phyloP scores from a whole-genome alignment of 2,329 filamentous ascomycete genomes.

The Fusarium virguliforme region DNA sequence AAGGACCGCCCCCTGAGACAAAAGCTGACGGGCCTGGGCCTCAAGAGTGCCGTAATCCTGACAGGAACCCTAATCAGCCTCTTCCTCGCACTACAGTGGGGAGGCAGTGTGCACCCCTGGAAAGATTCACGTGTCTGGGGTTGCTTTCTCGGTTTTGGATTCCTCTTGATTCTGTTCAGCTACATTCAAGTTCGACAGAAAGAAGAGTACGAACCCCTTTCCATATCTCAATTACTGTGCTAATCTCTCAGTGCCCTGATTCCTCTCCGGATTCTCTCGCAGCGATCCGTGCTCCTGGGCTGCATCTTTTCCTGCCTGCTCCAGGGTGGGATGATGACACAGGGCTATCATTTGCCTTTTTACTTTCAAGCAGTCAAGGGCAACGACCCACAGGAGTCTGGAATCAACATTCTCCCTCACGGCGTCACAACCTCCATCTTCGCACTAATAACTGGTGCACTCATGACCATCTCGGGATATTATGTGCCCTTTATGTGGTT shows the following conservation, averaged over 20 bases:
- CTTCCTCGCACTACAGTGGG: slow-evolving; percentile 48
- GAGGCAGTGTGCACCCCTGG: slow-evolving; percentile 44
- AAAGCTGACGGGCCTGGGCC: slow-evolving; percentile 26
- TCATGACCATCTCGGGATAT: slow-evolving; percentile 35
- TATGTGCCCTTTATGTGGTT: slow-evolving; percentile 47
- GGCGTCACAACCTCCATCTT: slow-evolving; percentile 36
- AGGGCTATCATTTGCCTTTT: slow-evolving; percentile 40
- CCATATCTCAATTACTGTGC: fast-evolving
- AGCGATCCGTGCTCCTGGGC: slow-evolving; percentile 32
- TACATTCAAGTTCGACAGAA: slow-evolving; percentile 34
- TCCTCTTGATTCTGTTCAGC: slow-evolving; percentile 36
- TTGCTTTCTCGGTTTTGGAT: slow-evolving; percentile 40
- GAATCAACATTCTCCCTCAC: slow-evolving; percentile 40
- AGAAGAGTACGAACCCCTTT: slow-evolving; percentile 23
- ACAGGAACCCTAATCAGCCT: slow-evolving; percentile 33
- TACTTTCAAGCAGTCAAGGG: slow-evolving; percentile 50
- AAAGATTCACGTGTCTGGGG: slow-evolving; percentile 46
- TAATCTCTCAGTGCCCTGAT: slow-evolving; percentile 35
- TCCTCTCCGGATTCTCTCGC: slow-evolving; percentile 34
- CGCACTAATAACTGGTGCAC: slow-evolving; percentile 31
- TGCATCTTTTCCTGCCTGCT: slow-evolving; percentile 42
- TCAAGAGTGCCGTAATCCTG: slow-evolving; percentile 39
- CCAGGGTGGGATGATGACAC: slow-evolving; percentile 44
- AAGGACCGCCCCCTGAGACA: not conserved
- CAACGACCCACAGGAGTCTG: slow-evolving; percentile 31